These are phyloP conservation scores for Zelonia costaricensis DNA, from an alignment of 208 protist species.

Conservation along the genomic window DNA sequence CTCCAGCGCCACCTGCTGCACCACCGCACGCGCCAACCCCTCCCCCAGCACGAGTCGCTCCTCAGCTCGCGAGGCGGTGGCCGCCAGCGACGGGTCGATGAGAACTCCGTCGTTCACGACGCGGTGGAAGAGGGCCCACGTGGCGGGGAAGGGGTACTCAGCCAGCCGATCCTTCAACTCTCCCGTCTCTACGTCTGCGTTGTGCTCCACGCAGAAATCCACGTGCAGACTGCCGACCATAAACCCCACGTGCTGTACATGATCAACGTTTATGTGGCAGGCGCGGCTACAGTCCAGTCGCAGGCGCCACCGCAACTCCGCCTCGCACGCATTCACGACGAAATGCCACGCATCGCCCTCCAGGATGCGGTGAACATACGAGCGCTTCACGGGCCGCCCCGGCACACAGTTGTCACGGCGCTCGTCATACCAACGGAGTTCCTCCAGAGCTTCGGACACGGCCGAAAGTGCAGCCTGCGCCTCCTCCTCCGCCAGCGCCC, in stretches of 20 bases:
- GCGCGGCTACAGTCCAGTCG: slow-evolving; percentile 26
- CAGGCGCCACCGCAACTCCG: slow-evolving; percentile 31
- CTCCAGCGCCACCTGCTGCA: slow-evolving; percentile 18
- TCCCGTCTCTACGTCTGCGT: slow-evolving; percentile 25
- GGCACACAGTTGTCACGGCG: slow-evolving; percentile 7
- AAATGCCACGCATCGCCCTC: slow-evolving; percentile 33
- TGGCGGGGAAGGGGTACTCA: slow-evolving; percentile 18
- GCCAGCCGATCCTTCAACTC: slow-evolving; percentile 9
- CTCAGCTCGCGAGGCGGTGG: not conserved
- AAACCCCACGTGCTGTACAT: slow-evolving; percentile 25
- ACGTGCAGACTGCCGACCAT: slow-evolving; percentile 33
- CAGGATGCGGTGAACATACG: too few species aligned
- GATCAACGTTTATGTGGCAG: slow-evolving; percentile 38
- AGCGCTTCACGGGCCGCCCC: not conserved
- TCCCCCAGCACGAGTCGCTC: slow-evolving; percentile 9
- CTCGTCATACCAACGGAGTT: slow-evolving; percentile 14
- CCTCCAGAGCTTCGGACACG: not conserved
- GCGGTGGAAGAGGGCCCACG: slow-evolving; percentile 4
- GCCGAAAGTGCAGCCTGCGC: not conserved
- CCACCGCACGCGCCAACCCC: slow-evolving; percentile 8
- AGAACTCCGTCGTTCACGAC: not conserved
- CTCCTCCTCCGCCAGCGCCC: not conserved
- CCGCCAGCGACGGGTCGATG: not conserved
- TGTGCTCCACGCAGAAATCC: slow-evolving; percentile 39
- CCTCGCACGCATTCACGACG: slow-evolving; percentile 14